A percentile compares a stretch with the other conserved stretches of the same genome.
Evolutionary conservation across 352 stramenopile genomes (phyloP).

Genomic region (Pythium brassicae): DNA sequence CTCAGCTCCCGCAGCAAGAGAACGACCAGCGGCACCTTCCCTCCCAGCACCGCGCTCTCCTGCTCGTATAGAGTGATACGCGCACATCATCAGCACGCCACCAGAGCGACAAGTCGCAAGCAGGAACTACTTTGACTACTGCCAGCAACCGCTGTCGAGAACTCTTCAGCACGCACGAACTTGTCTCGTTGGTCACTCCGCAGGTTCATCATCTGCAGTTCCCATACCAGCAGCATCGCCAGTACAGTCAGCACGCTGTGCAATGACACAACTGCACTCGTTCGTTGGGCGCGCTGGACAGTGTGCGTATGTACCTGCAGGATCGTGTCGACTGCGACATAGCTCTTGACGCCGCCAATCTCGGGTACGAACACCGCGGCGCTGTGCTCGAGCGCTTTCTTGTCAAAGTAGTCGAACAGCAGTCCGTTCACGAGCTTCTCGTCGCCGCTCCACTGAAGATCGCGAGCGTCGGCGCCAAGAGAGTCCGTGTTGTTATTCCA

Average conservation of each 20-base stretch:
- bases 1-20: conserved; percentile 39
- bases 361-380: conserved; percentile 67
- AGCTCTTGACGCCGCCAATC: conserved; percentile 41
- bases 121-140: no score
- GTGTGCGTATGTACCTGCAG: conserved; percentile 24
- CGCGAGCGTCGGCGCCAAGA: conserved; percentile 3
- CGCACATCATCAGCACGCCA: no score
- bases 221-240: neutral
- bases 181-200: conserved; percentile 15
- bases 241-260: neutral
- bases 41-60: conserved; percentile 16
- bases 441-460: conserved; percentile 23
- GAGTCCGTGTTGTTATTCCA: no score
- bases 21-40: conserved; percentile 21
- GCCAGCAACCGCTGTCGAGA: no score
- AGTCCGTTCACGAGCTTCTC: conserved; percentile 60
- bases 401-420: conserved; percentile 50
- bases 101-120: no score
- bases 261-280: no score
- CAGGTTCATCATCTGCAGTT: conserved; percentile 31
- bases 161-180: conserved; percentile 28
- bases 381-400: conserved; percentile 49
- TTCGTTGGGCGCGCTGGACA: no score
- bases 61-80: no score
- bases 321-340: conserved; percentile 39